Percentiles rank a stretch among this genome's conserved stretches.
Conservation (phyloP, 2,329 filamentous ascomycete genomes). For the Alternaria tenuissima region DNA sequence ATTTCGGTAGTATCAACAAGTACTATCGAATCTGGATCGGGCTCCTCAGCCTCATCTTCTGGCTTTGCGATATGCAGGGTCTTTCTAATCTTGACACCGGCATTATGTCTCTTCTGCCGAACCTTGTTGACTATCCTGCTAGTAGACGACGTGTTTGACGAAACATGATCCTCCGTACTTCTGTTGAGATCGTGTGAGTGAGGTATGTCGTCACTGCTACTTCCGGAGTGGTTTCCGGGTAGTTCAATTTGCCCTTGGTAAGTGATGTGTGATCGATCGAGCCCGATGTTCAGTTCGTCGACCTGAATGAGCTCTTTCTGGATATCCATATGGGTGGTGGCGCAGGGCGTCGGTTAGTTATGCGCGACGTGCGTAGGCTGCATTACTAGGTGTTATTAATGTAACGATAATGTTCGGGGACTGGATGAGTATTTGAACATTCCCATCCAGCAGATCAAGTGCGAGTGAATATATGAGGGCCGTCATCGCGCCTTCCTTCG, state of each 20-base stretch:
- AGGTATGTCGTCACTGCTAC: conserved; percentile 35
- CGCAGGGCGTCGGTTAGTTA: not conserved
- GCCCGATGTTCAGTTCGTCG: conserved; percentile 16
- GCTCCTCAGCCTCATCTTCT: conserved; percentile 20
- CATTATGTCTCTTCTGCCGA: conserved; percentile 30
- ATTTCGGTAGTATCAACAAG: conserved; percentile 23
- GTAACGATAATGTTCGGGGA: not conserved
- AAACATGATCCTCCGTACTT: not conserved
- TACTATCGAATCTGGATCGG: conserved; percentile 10
- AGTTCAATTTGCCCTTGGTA: conserved; percentile 20
- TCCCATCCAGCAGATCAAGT: no score
- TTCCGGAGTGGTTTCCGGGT: conserved; percentile 16
- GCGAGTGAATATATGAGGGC: not conserved
- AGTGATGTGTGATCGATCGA: conserved; percentile 26
- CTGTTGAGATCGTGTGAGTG: not conserved
- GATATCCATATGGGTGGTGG: conserved; percentile 24
- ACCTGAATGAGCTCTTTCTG: conserved; percentile 36
- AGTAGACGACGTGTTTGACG: conserved; percentile 13
- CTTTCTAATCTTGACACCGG: conserved; percentile 32
- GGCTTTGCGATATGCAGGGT: conserved; percentile 34
- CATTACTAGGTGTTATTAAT: not conserved
- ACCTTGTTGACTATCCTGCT: conserved; percentile 23
- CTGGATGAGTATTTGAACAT: not conserved
- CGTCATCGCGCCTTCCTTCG: not conserved
- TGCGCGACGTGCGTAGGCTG: not conserved